A percentile compares a stretch with the other conserved stretches of the same genome.
Conservation (phyloP, 768 basidiomycete genomes). For the Auricularia cornea region DNA sequence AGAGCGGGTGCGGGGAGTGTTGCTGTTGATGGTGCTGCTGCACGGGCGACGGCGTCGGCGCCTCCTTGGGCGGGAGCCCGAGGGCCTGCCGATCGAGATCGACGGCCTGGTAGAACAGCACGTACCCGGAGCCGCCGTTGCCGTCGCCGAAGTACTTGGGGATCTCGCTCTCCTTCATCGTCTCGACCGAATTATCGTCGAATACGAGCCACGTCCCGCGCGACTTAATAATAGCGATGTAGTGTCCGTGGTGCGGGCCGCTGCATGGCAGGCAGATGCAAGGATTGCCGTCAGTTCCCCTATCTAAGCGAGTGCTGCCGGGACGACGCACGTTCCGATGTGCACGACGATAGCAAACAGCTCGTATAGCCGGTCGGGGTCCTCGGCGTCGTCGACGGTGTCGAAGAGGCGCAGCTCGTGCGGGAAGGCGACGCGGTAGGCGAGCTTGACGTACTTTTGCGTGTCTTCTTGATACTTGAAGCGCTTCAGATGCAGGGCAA, state of each 20-base stretch:
- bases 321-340: slow-evolving; percentile 78
- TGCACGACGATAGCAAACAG: slow-evolving; percentile 98
- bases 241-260: slow-evolving; percentile 98
- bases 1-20: no score
- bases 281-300: background rate
- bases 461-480: slow-evolving; percentile 98
- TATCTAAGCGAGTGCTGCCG: background rate
- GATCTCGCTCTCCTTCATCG: slow-evolving; percentile 84
- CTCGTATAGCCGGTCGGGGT: slow-evolving; percentile 89
- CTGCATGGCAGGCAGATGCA: slow-evolving; percentile 33
- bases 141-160: slow-evolving; percentile 92
- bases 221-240: slow-evolving; percentile 89
- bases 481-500: slow-evolving; percentile 92
- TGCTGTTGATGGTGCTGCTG: background rate
- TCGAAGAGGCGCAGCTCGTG: slow-evolving; percentile 93
- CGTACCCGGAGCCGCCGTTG: slow-evolving; percentile 83
- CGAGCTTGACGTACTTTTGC: slow-evolving; percentile 85
- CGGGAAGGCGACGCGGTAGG: slow-evolving; percentile 95
- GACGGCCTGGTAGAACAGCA: slow-evolving; percentile 91
- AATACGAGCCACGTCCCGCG: slow-evolving; percentile 83
- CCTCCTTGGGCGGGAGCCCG: slow-evolving; percentile 43
- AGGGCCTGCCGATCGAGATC: slow-evolving; percentile 72
- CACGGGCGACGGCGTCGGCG: slow-evolving; percentile 13
- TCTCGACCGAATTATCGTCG: slow-evolving; percentile 88
- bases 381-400: slow-evolving; percentile 79